Conservation (phyloP, 345 rosid species). For the Brassica rapa region DNA sequence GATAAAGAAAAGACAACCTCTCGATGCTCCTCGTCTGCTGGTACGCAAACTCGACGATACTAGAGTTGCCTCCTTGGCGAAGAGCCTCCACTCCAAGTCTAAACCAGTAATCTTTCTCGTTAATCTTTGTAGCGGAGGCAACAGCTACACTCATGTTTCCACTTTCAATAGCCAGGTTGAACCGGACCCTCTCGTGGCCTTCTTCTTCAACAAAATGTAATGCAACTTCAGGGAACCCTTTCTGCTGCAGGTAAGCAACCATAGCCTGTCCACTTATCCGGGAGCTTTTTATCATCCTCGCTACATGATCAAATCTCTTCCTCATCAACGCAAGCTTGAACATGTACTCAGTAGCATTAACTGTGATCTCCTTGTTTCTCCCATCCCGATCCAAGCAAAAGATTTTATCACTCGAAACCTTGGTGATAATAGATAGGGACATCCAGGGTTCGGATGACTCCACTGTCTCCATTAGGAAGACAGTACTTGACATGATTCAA, state of each 20-base stretch:
- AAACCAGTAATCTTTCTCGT: slow-evolving; percentile 9
- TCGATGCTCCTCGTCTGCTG: slow-evolving; percentile 7
- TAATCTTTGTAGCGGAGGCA: background rate
- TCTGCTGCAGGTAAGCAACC: slow-evolving; percentile 4
- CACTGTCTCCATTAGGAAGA: slow-evolving; percentile 92
- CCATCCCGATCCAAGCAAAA: slow-evolving; percentile 93
- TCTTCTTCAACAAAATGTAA: background rate
- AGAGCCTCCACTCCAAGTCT: slow-evolving; percentile 14
- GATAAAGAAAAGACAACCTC: slow-evolving; percentile 9
- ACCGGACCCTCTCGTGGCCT: background rate
- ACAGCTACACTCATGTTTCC: slow-evolving; percentile 8
- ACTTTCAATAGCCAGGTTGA: slow-evolving; percentile 15
- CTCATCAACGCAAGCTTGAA: slow-evolving; percentile 4
- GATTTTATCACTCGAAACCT: slow-evolving; percentile 70
- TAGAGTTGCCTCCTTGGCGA: background rate
- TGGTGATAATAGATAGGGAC: slow-evolving; percentile 83
- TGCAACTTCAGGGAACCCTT: slow-evolving; percentile 9
- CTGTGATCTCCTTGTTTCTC: slow-evolving; percentile 55
- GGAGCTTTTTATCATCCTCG: background rate
- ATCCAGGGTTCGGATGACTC: slow-evolving; percentile 85
- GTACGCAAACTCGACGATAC: slow-evolving; percentile 7
- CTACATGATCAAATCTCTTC: slow-evolving; percentile 3
- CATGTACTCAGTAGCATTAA: background rate
- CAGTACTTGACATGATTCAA: slow-evolving; percentile 65
- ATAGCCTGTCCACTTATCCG: slow-evolving; percentile 2